Conservation (phyloP, 2,329 filamentous ascomycete species). For the Alternaria triticina region DNA sequence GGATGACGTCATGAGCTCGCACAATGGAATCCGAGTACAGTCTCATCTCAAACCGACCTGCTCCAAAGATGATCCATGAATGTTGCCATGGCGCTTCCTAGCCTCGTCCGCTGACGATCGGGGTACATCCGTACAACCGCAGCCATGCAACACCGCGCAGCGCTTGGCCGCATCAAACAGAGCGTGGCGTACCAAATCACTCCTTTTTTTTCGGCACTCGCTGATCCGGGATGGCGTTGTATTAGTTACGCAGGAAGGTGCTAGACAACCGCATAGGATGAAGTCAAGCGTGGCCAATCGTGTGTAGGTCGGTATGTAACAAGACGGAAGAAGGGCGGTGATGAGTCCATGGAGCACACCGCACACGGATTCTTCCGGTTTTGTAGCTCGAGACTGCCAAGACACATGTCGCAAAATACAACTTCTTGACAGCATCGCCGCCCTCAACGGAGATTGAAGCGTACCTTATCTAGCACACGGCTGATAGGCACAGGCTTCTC, state of each 20-base stretch:
- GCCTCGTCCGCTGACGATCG: background rate
- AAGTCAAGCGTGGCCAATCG: background rate
- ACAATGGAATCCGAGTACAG: background rate
- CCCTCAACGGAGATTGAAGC: constrained; percentile 1
- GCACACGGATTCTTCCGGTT: background rate
- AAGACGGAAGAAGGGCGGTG: background rate
- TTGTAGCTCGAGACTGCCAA: background rate
- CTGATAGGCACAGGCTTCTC: background rate
- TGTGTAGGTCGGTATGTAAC: background rate
- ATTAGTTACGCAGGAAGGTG: background rate
- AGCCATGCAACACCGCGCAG: background rate
- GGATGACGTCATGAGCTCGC: background rate
- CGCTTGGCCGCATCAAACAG: background rate
- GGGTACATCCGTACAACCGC: background rate
- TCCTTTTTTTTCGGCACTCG: background rate
- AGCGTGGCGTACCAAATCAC: background rate
- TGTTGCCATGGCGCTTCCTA: background rate
- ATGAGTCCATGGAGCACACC: background rate
- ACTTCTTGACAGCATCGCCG: background rate
- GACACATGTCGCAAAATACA: background rate
- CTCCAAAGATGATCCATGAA: background rate
- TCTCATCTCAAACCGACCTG: background rate
- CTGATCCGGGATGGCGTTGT: background rate
- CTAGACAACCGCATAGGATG: background rate
- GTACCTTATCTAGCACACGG: background rate